Evolutionary conservation across 805 yeast species (phyloP).

Genomic region (Candida khao-thaluensis): DNA sequence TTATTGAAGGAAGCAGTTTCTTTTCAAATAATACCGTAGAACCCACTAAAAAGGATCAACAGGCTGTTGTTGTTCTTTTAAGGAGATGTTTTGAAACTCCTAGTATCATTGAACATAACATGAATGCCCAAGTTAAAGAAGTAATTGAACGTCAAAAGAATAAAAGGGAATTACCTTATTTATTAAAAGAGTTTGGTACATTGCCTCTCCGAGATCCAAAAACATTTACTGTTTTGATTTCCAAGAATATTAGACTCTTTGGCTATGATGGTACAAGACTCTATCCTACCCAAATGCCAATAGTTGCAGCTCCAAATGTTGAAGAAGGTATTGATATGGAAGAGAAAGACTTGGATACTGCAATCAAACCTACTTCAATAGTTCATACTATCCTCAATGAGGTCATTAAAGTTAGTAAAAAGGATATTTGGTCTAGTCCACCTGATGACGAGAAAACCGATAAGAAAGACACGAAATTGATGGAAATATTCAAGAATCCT

Average conservation of each 20-base stretch:
- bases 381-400: constrained; percentile 64
- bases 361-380: constrained; percentile 48
- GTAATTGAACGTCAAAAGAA: constrained; percentile 20
- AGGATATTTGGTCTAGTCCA: constrained; percentile 37
- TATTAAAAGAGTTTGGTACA: constrained; percentile 51
- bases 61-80: constrained; percentile 43
- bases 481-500: constrained; percentile 47
- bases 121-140: constrained; percentile 50
- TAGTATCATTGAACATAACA: constrained; percentile 46
- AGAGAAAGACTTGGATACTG: constrained; percentile 8
- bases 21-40: constrained; percentile 22
- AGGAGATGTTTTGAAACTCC: constrained; percentile 71
- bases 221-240: constrained; percentile 44
- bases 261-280: constrained; percentile 39
- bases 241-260: constrained; percentile 42
- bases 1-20: constrained; percentile 44
- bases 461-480: constrained; percentile 19
- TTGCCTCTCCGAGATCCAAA: constrained; percentile 50
- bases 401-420: constrained; percentile 48
- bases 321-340: constrained; percentile 31
- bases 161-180: constrained; percentile 44
- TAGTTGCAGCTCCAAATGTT: constrained; percentile 16
- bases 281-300: constrained; percentile 22
- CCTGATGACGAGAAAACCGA: constrained; percentile 21
- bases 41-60: constrained; percentile 16